Percentiles rank a stretch among this genome's conserved stretches.
Conservation (phyloP, 208 protist genomes). For the Herpetomonas samuelpessoai region DNA sequence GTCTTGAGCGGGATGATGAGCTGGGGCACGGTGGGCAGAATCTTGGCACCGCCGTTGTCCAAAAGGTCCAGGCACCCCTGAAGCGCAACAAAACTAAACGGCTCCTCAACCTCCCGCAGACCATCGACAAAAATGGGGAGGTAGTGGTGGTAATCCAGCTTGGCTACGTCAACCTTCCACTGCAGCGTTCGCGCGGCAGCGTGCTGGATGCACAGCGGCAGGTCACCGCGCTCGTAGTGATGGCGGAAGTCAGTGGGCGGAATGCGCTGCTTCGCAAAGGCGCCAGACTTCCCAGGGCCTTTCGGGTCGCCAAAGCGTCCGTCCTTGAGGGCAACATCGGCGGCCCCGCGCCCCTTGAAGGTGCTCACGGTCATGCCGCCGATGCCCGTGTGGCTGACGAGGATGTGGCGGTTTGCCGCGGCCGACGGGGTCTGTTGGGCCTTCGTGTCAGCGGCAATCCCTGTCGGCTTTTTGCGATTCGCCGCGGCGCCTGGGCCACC, state of each 20-base stretch:
- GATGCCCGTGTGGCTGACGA: conserved; percentile 73
- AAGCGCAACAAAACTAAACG: conserved; percentile 94
- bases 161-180: conserved; percentile 97
- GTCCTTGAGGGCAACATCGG: conserved; percentile 37
- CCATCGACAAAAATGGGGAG: conserved; percentile 99
- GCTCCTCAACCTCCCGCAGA: conserved; percentile 96
- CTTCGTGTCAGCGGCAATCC: conserved; percentile 10
- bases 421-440: background rate
- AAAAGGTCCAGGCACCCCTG: conserved; percentile 95
- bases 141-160: conserved; percentile 99
- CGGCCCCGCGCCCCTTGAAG: conserved; percentile 52
- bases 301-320: conserved; percentile 74
- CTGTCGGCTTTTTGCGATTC: conserved; percentile 17
- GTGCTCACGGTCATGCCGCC: conserved; percentile 85
- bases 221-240: conserved; percentile 98
- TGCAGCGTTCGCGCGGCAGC: conserved; percentile 89
- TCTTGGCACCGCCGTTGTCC: conserved; percentile 92
- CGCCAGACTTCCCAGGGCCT: conserved; percentile 71
- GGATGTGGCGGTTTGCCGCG: conserved; percentile 23
- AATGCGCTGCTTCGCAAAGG: conserved; percentile 67
- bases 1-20: conserved; percentile 99
- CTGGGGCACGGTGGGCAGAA: conserved; percentile 98
- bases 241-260: conserved; percentile 95
- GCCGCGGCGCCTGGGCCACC: conserved; percentile 9
- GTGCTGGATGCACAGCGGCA: conserved; percentile 97